Base-by-base conservation (phyloP, 2,329 filamentous ascomycete genomes). In the Sporothrix inflata region DNA sequence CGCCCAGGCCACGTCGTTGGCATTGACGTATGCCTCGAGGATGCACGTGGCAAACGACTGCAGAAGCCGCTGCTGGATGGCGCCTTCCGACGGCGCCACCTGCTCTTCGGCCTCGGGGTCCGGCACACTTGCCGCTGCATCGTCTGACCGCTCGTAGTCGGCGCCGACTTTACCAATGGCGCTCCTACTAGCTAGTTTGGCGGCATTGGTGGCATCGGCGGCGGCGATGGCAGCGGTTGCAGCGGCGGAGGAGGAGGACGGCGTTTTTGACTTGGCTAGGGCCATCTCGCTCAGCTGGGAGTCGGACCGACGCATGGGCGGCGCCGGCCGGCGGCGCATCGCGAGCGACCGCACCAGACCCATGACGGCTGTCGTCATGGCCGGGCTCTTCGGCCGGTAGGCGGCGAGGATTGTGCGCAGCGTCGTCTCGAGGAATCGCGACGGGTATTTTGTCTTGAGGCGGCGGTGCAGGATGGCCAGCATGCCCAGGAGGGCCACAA, bases 31-130 rank as follows among this genome's bases (percentile, higher is more conserved):
- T 61, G 91, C 87, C 78, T 94, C 92, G 12, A 94, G 81, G 21
- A 94, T 82, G 78, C 92, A 92, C 0, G 91, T 93, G n/a, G 93
- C 85, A 79, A 96, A 94, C 1, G 90, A 90, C 77, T 93, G 90
- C 30, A 95, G 81, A 19, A 95, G 83, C 72, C 87, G 88, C 47
- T 84, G 84, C 77, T 91, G 88, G 74, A 94, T 83, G 9, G 85
- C 86, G 1, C 82, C 83, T 79, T 94, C 92, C 47, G 85, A 84
- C 6, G 85, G 84, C 61, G 85, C 84, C 49, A 82, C 78, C 78
- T 84, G 81, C 82, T 86, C 72, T 79, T 89, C 83, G 2, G 86
- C 88, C 79, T 91, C 89, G 0, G 89, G 89, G 76, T 90, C 90
- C 1, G 88, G 88, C 7, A 87, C 88, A 66, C 86, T 87, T 80